Evolutionary conservation across 2,329 filamentous ascomycete genomes (phyloP), one percentile per base, ranked within the genome.

Genomic region (Calycina herbarum): DNA sequence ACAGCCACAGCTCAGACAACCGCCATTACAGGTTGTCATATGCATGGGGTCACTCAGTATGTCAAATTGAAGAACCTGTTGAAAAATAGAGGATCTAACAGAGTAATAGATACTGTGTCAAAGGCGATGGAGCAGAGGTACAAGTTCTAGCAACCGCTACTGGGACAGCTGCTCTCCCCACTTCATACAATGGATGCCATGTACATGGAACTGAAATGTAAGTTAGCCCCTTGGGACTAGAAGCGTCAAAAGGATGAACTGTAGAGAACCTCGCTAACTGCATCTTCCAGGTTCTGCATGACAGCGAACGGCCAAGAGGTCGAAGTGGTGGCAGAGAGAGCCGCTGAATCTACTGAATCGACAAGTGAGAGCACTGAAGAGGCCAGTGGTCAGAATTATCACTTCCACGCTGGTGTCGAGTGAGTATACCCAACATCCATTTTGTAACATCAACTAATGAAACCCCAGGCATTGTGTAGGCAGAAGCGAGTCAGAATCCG

Each of bases 401-500:
- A 93, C 73, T 91, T 89, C 76, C 90, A 93, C 71, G 89, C 89
- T 10, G 89, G 89, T 45, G 87, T 93, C 27, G 88, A 92, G 89
- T 91, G 79, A 77, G 87, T 79, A 20, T 60, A 15, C 62, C 78
- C 72, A 17, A 24, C 17, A 29, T 15, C 17, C 24, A 29, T 33
- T 31, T 38, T 13, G 10, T 27, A 20, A 8, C 15, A 48, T 27
- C 6, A 71, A 10, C 45, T 48, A 20, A 48, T 24, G 15, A 5
- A 20, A 24, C 24, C 10, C 2, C 6, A 48, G 45, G 6, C 45
- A 48, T 48, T 48, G 45, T 24, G 8, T 10, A 2, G 45, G n/a
- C 1, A 3, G 1, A 1, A 10, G 45, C 13, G 68, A 67, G 51
- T 76, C 82, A 31, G 69, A 65, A 11, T 61, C 65, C 6, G 66